A percentile compares a stretch with the other conserved stretches of the same genome.
phyloP scores from a whole-genome alignment of 192 early-diverging fungal species.

The Backusella mclennaniae region DNA sequence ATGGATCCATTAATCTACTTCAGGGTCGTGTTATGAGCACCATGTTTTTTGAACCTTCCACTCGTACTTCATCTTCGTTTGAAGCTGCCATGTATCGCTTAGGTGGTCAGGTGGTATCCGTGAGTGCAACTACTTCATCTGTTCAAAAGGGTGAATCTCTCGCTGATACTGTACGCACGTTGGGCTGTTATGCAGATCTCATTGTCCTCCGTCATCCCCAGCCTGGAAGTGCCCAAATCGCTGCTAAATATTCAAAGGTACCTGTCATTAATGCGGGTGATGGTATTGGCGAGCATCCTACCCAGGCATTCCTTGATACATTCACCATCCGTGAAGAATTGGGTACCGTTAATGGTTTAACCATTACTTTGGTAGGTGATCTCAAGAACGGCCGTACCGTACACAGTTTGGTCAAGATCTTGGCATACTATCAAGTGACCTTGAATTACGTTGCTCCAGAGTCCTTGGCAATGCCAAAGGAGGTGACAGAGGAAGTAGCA shows the following conservation, averaged over 20 bases:
- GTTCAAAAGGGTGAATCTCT: conserved; percentile 95
- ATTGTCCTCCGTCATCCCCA: conserved; percentile 93
- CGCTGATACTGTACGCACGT: conserved; percentile 92
- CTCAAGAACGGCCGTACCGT: conserved; percentile 98
- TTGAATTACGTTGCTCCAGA: conserved; percentile 90
- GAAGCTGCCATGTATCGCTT: conserved; percentile 93
- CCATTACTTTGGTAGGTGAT: conserved; percentile 94
- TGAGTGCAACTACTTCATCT: conserved; percentile 82
- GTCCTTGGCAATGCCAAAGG: conserved; percentile 82
- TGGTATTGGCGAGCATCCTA: conserved; percentile 96
- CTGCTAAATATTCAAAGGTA: conserved; percentile 85
- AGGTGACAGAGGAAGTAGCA: conserved; percentile 69
- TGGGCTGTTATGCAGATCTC: conserved; percentile 89
- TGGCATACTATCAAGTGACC: conserved; percentile 90
- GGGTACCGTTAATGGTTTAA: conserved; percentile 94
- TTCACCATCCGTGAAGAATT: conserved; percentile 95
- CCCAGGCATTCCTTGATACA: conserved; percentile 95
- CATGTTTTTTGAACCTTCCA: conserved; percentile 97
- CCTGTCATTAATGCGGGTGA: conserved; percentile 98
- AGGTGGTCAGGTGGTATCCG: conserved; percentile 86
- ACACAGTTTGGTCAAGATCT: conserved; percentile 88
- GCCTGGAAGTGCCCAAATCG: conserved; percentile 77
- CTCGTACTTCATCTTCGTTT: conserved; percentile 92
- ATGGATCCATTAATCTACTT: conserved; percentile 82
- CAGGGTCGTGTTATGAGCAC: conserved; percentile 90